phyloP scores from a whole-genome alignment of 768 basidiomycete species.

The Pulveroboletus sp. region DNA sequence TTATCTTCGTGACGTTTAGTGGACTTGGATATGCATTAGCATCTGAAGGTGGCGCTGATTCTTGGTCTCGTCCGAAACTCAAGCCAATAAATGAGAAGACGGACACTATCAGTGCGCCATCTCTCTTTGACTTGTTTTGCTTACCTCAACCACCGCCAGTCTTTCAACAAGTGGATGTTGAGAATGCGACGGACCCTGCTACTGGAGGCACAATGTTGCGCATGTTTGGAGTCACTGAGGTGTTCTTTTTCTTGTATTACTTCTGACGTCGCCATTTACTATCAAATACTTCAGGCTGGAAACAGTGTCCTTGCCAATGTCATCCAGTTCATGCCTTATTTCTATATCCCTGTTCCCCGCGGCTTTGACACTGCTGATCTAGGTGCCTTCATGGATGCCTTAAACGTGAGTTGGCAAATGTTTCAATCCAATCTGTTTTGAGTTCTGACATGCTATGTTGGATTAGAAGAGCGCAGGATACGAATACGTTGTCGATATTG shows the following conservation, averaged over 20 bases:
- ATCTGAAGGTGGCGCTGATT: conserved; percentile 75
- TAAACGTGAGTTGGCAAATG: conserved; percentile 61
- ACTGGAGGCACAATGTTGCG: conserved; percentile 48
- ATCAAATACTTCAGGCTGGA: conserved; percentile 51
- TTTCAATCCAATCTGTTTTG: not conserved
- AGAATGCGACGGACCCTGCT: conserved; percentile 51
- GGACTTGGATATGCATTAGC: conserved; percentile 33
- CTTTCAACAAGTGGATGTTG: conserved; percentile 96
- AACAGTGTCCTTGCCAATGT: conserved; percentile 88
- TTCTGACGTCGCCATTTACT: conserved; percentile 1
- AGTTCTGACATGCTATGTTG: conserved; percentile 1
- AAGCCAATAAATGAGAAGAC: conserved; percentile 52
- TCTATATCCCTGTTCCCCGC: conserved; percentile 84
- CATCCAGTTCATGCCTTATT: conserved; percentile 85
- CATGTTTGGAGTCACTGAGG: conserved; percentile 92
- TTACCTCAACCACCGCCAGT: conserved; percentile 40
- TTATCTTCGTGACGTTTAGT: not conserved
- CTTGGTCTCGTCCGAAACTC: conserved; percentile 67
- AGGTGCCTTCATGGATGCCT: conserved; percentile 55
- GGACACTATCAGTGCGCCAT: conserved; percentile 64
- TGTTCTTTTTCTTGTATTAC: conserved; percentile 25
- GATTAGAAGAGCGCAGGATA: conserved; percentile 27
- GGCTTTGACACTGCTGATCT: conserved; percentile 75
- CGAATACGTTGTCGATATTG: conserved; percentile 47
- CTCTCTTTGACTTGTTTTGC: not conserved